phyloP scores from a whole-genome alignment of 305 asterid genomes.

The Fraxinus velutina region DNA sequence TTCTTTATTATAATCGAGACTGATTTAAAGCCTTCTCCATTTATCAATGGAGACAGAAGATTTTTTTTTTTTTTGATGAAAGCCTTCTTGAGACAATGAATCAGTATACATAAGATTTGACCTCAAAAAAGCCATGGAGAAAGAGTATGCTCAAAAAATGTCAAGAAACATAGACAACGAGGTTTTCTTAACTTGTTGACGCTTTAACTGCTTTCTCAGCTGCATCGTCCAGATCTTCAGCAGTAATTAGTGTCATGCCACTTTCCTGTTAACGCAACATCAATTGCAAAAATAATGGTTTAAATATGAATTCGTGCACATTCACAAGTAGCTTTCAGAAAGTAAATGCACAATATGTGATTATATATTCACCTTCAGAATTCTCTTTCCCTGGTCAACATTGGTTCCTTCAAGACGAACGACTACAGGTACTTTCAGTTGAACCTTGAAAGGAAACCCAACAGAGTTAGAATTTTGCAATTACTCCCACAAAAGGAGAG shows the following conservation, averaged over 20 bases:
- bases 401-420: conserved; percentile 99
- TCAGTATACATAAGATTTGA: conserved; percentile 8
- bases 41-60: conserved; percentile 21
- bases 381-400: conserved; percentile 95
- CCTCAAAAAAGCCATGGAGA: conserved; percentile 16
- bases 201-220: conserved; percentile 98
- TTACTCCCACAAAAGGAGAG: conserved; percentile 1
- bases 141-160: conserved; percentile 9
- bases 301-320: neutral
- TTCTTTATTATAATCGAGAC: conserved; percentile 21
- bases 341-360: neutral
- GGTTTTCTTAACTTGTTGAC: conserved; percentile 31
- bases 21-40: conserved; percentile 15
- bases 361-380: conserved; percentile 66
- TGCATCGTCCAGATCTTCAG: conserved; percentile 96
- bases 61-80: neutral
- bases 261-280: conserved; percentile 59
- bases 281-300: neutral
- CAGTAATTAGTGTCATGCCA: conserved; percentile 85
- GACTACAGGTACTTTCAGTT: conserved; percentile 92
- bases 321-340: conserved; percentile 1
- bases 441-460: conserved; percentile 49
- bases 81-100: conserved; percentile 17
- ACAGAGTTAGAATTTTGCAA: conserved; percentile 20
- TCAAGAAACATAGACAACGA: neutral